phyloP scores from a whole-genome alignment of 495 filamentous ascomycete species.

The Aspergillus campestris region DNA sequence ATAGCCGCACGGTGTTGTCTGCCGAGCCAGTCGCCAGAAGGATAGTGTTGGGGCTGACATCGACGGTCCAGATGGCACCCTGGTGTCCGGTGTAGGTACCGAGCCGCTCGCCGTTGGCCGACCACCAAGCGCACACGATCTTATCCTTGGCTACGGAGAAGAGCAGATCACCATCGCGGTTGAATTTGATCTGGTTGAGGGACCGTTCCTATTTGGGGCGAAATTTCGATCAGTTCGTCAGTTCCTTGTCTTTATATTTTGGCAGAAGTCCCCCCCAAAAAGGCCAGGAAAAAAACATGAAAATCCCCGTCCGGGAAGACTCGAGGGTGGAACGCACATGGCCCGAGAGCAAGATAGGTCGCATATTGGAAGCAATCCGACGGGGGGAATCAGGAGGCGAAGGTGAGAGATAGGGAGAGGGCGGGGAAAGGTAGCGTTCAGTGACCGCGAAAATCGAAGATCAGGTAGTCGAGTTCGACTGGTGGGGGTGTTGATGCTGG shows the following conservation, averaged over 20 bases:
- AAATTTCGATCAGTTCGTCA: conserved; percentile 15
- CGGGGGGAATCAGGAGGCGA: not conserved
- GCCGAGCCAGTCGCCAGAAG: conserved; percentile 91
- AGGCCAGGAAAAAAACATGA: conserved; percentile 3
- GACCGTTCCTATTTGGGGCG: conserved; percentile 65
- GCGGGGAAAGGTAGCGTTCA: conserved; percentile 8
- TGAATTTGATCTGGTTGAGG: conserved; percentile 97
- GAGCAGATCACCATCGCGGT: conserved; percentile 91
- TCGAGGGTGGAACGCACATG: conserved; percentile 52
- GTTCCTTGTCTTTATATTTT: conserved; percentile 1
- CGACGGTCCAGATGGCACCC: conserved; percentile 97
- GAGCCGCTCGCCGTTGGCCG: conserved; percentile 88
- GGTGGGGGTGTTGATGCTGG: conserved; percentile 32
- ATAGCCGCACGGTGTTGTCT: conserved; percentile 95
- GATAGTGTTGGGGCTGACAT: conserved; percentile 89
- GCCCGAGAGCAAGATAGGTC: conserved; percentile 89
- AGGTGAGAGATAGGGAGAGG: conserved; percentile 2
- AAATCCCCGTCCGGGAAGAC: conserved; percentile 7
- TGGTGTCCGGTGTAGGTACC: conserved; percentile 96
- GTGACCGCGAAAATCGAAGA: conserved; percentile 12
- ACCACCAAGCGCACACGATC: conserved; percentile 88
- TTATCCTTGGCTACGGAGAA: conserved; percentile 98
- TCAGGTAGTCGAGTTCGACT: conserved; percentile 15
- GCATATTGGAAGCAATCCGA: conserved; percentile 50
- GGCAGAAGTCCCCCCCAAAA: too few relatives aligned